Conservation (phyloP, 208 protist species). For the Acanthamoeba triangularis region DNA sequence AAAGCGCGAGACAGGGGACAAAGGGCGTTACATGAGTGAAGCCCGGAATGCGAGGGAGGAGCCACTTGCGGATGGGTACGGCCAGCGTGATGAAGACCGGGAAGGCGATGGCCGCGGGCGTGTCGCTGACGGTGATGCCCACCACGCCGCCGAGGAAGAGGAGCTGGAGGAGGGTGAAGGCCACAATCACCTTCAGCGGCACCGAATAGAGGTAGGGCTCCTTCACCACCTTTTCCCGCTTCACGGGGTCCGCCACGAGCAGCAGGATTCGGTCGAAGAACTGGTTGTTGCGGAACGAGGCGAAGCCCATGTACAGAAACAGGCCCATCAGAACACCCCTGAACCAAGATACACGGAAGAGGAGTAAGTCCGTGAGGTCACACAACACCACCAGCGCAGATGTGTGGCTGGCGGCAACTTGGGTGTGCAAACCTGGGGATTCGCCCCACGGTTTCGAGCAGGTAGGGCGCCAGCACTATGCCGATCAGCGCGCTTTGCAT, state of each 20-base stretch:
- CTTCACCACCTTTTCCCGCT: neutral
- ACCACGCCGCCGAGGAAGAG: constrained; percentile 9
- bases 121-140: constrained; percentile 13
- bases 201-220: neutral
- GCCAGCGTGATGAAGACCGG: constrained; percentile 76
- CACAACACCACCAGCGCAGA: too few relatives aligned
- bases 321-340: constrained; percentile 73
- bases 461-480: constrained; percentile 17
- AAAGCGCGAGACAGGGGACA: neutral
- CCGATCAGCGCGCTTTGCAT: constrained; percentile 78
- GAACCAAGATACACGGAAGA: too few relatives aligned
- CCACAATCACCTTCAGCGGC: neutral
- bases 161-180: constrained; percentile 53
- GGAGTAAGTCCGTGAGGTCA: neutral
- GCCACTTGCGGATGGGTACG: constrained; percentile 50
- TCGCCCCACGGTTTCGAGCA: constrained; percentile 30
- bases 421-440: neutral
- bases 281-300: constrained; percentile 80
- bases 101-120: constrained; percentile 67
- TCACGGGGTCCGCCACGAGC: neutral
- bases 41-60: constrained; percentile 35
- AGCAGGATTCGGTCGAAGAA: constrained; percentile 79
- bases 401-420: neutral
- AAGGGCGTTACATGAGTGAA: neutral
- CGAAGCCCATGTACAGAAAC: constrained; percentile 84